Evolutionary conservation across 148 eudicot species (phyloP), one percentile per base, ranked within the genome.

Genomic region (Amaranthus cruentus): DNA sequence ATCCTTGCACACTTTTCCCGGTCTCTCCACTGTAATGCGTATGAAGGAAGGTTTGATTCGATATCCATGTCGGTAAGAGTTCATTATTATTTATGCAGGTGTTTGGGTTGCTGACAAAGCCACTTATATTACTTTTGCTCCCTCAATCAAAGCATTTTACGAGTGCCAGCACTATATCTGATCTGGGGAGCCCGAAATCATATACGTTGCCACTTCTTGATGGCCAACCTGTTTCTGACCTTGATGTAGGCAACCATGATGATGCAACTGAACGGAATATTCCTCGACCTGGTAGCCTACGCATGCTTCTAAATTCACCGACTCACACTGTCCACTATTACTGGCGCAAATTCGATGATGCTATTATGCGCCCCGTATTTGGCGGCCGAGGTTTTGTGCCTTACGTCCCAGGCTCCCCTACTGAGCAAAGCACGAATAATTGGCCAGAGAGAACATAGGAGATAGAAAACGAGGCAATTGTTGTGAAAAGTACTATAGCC

Each of bases 301-400:
- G 89, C 28, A 74, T 85, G 79, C 87, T 89, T 75, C 78, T 87
- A 64, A 85, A 85, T 58, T 79, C 91, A 47, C 93, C 93, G 7
- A 81, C 85, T 38, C 88, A 87, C 76, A 87, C 91, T 0, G 88
- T 87, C 47, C 93, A 89, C 71, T 74, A 81, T 72, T 80, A 82
- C 69, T 89, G 93, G 90, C 88, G 93, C 54, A 87, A 85, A 65
- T 89, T 89, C 63, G 91, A 89, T 18, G 81, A 89, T 68, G 49
- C 86, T 44, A 85, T 87, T 63, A 89, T 89, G 93, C 85, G 93
- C 1, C 93, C 93, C 14, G 83, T 89, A 55, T 89, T 89, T 79
- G 93, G 93, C 54, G 93, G 93, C 13, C 85, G 93, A 10, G 93
- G 93, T 28, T 89, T 89, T 52, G 93, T 89, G 69, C 90, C 90